Evolutionary conservation across 2,329 filamentous ascomycete species (phyloP), one percentile per base, ranked within the genome.

Genomic region (Cryphonectria japonica): DNA sequence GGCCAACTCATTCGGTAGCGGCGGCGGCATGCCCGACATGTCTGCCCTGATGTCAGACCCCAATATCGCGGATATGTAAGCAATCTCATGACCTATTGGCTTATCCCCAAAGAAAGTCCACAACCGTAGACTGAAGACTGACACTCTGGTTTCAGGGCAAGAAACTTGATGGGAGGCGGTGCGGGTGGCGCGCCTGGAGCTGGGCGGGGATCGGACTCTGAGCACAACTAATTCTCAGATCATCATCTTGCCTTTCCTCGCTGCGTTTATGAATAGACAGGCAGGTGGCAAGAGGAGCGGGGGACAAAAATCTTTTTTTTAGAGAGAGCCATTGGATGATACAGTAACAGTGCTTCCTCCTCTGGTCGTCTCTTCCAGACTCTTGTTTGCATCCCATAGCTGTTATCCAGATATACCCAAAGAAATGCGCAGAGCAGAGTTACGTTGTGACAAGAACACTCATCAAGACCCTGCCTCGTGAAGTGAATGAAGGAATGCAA

Each of bases 21-120:
- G 92, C 60, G 93, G 92, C 67, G 95, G 95, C 66, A 94, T 97
- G 92, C 96, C 96, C 9, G 94, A 98, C 81, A 85, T 98, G 78
- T 86, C 88, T 69, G 87, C 87, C 75, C 84, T 99, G 81, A 97
- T 99, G 96, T 92, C 90, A 74, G 96, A 99, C 80, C 96, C 96
- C 64, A 92, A 84, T 79, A 92, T 99, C 81, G 93, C 94, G 61
- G 94, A 98, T 71, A 94, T 98, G 95, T 97, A 83, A 93, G 93
- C 89, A 43, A 32, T 16, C 9, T 13, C 6, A 43, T 39, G 26
- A 22, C 61, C 29, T 9, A 37, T 37, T 9, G 37, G 37, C 37
- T 37, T 37, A 26, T 26, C 37, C 34, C 34, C 34, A 7, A 37
- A 13, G 9, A 5, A 34, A 61, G 7, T n/a, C 16, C 46, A 32